Percentiles rank a stretch among this genome's conserved stretches.
Evolutionary conservation across 768 basidiomycete genomes (phyloP).

Genomic region (Termitomyces heimii): DNA sequence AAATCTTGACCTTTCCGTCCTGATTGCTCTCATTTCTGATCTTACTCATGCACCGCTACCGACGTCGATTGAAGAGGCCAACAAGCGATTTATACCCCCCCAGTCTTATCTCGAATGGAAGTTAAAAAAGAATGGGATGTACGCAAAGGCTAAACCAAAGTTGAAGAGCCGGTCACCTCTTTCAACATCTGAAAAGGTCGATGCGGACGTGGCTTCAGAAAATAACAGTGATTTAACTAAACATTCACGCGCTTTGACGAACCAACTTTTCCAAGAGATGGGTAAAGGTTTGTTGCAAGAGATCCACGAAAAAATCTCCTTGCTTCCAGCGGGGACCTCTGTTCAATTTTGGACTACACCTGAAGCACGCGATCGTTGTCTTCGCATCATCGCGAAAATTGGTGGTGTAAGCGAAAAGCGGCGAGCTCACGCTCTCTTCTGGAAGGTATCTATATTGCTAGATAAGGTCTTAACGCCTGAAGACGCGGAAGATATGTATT

Average conservation of each 20-base stretch:
- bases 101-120: constrained; percentile 59
- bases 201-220: constrained; percentile 21
- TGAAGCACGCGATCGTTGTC: constrained; percentile 68
- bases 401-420: constrained; percentile 65
- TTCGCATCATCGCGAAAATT: constrained; percentile 76
- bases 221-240: constrained; percentile 36
- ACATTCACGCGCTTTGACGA: constrained; percentile 64
- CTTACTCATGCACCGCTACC: constrained; percentile 74
- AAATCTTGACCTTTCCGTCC: constrained; percentile 79
- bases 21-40: constrained; percentile 82
- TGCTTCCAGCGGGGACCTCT: constrained; percentile 7
- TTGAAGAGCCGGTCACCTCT: constrained; percentile 7
- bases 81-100: constrained; percentile 57
- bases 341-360: constrained; percentile 77
- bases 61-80: constrained; percentile 45
- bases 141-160: constrained; percentile 13
- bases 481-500: constrained; percentile 43
- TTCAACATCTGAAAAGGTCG: constrained; percentile 8
- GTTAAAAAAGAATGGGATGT: constrained; percentile 22
- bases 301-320: constrained; percentile 42
- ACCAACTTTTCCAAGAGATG: constrained; percentile 77
- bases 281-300: constrained; percentile 54
- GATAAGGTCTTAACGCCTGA: constrained; percentile 9
- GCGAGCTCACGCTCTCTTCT: constrained; percentile 60
- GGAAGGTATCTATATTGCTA: constrained; percentile 13